Conservation (phyloP, 1,139 yeast genomes). For the Blastobotrys arbuscula region DNA sequence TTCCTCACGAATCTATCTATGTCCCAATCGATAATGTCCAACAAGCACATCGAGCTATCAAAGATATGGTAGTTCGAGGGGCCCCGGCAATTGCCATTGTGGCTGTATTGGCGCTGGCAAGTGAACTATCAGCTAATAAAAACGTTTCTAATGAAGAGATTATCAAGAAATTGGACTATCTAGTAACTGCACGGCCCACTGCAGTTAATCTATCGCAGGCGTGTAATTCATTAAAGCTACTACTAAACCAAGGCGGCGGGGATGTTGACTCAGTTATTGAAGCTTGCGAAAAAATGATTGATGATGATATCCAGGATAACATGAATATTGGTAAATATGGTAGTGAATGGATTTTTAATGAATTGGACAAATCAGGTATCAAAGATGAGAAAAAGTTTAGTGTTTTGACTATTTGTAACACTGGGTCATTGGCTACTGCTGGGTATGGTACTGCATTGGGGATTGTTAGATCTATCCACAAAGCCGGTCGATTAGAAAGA, state of each 20-base stretch:
- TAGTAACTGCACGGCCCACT: slow-evolving; percentile 83
- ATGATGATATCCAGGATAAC: slow-evolving; percentile 74
- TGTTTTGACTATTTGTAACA: slow-evolving; percentile 65
- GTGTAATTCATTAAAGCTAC: slow-evolving; percentile 48
- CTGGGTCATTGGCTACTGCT: slow-evolving; percentile 82
- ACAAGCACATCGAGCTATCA: slow-evolving; percentile 78
- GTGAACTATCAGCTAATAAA: slow-evolving; percentile 45
- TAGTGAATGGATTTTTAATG: slow-evolving; percentile 49
- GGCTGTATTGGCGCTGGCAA: slow-evolving; percentile 78
- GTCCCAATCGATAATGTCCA: slow-evolving; percentile 52
- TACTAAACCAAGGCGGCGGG: background rate
- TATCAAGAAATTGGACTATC: slow-evolving; percentile 49
- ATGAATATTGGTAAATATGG: slow-evolving; percentile 77
- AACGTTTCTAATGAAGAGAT: slow-evolving; percentile 21
- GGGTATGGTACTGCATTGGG: slow-evolving; percentile 98
- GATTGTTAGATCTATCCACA: slow-evolving; percentile 64
- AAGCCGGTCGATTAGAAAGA: slow-evolving; percentile 46
- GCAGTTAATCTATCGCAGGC: slow-evolving; percentile 91
- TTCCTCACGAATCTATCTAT: slow-evolving; percentile 76
- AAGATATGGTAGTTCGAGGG: slow-evolving; percentile 91
- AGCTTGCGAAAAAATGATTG: slow-evolving; percentile 58
- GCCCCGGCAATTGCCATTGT: slow-evolving; percentile 99
- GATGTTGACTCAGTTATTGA: slow-evolving; percentile 34
- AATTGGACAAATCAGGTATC: background rate
- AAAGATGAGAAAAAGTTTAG: slow-evolving; percentile 41